Percentiles rank a stretch among this genome's conserved stretches.
These are phyloP conservation scores for Sequoiadendron giganteum DNA, from an alignment of 75 land plant genomes.

Conservation along the genomic window DNA sequence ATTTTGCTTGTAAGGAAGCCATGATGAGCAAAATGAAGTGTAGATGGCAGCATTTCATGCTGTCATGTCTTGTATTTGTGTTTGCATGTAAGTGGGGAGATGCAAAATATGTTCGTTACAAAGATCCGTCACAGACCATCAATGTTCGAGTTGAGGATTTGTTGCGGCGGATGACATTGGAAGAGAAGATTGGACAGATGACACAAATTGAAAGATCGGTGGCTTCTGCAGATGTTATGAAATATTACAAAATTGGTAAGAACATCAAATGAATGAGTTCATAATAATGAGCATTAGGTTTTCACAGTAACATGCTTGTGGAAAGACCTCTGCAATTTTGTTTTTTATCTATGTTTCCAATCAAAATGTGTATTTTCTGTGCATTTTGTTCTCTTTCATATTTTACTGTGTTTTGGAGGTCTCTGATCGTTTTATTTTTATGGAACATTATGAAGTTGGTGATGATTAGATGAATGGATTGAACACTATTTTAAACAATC, in stretches of 20 bases:
- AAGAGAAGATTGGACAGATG: constrained; percentile 83
- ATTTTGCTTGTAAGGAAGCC: neutral
- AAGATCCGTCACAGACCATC: constrained; percentile 53
- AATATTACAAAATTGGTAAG: constrained; percentile 47
- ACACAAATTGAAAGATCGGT: constrained; percentile 63
- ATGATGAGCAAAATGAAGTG: neutral
- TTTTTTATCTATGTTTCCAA: too few relatives aligned
- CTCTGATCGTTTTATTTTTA: too few relatives aligned
- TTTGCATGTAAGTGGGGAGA: neutral
- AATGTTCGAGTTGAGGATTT: constrained; percentile 39
- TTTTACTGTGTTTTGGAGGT: neutral
- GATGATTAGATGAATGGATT: too few relatives aligned
- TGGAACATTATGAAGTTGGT: too few relatives aligned
- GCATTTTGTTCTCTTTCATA: neutral
- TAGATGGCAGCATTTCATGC: neutral
- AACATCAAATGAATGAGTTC: neutral
- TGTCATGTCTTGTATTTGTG: neutral
- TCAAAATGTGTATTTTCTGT: neutral
- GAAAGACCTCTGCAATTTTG: too few relatives aligned
- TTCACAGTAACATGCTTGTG: too few relatives aligned
- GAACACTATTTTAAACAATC: too few relatives aligned
- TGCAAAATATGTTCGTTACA: constrained; percentile 38
- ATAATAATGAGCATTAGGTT: too few relatives aligned
- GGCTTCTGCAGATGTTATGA: constrained; percentile 43
- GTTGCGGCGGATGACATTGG: constrained; percentile 51